Conservation (phyloP, 192 early-diverging fungal species). For the Coemansia sp. region DNA sequence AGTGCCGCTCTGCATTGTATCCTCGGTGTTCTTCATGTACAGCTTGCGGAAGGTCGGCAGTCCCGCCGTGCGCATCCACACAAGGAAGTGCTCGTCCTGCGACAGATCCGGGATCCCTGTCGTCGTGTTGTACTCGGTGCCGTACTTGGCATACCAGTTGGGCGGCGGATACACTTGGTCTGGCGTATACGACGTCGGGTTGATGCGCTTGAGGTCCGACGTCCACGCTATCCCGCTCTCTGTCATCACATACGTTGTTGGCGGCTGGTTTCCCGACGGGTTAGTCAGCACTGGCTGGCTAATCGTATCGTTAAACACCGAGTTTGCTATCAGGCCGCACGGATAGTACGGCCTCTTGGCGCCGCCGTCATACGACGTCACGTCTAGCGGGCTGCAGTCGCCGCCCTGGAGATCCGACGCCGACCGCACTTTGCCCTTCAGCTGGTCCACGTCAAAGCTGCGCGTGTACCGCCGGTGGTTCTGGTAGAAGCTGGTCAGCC, state of each 20-base stretch:
- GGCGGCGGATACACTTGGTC: conserved; percentile 78
- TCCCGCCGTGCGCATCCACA: conserved; percentile 98
- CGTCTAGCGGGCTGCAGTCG: conserved; percentile 63
- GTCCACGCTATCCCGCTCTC: conserved; percentile 85
- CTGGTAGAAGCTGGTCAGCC: conserved; percentile 98
- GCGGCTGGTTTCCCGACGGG: conserved; percentile 37
- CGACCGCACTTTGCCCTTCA: conserved; percentile 63
- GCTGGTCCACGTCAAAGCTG: conserved; percentile 79
- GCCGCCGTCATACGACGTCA: conserved; percentile 14
- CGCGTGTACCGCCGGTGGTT: conserved; percentile 98
- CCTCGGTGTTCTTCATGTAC: conserved; percentile 72
- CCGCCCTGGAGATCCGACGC: conserved; percentile 45
- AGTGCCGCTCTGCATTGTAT: conserved; percentile 61
- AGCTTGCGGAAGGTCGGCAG: conserved; percentile 96
- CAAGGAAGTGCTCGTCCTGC: conserved; percentile 82
- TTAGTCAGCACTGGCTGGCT: conserved; percentile 58
- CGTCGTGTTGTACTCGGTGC: conserved; percentile 54
- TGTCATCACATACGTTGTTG: conserved; percentile 58
- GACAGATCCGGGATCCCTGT: conserved; percentile 59
- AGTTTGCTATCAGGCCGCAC: conserved; percentile 98
- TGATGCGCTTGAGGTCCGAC: conserved; percentile 73
- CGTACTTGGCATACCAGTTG: conserved; percentile 71
- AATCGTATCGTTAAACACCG: conserved; percentile 88
- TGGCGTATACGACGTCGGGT: conserved; percentile 54
- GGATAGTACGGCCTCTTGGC: conserved; percentile 73